A percentile compares a stretch with the other conserved stretches of the same genome.
Conservation (phyloP, 1,284 basidiomycete genomes). For the Trametes polyzona region DNA sequence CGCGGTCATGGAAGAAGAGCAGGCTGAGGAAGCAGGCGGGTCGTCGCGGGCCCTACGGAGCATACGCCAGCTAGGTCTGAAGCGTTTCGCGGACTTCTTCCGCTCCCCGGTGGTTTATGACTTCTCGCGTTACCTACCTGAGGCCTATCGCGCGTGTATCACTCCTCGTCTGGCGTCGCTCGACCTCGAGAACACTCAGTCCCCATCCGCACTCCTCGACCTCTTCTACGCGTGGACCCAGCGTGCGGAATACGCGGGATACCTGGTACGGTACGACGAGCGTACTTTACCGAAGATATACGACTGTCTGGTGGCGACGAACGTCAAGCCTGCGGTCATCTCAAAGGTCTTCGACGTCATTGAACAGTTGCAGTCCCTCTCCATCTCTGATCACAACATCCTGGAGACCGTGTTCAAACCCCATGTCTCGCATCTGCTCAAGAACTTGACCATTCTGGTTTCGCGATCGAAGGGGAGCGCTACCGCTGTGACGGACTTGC, state of each 20-base stretch:
- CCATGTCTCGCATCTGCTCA: slow-evolving; percentile 77
- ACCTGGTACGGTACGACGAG: slow-evolving; percentile 74
- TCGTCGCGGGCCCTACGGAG: slow-evolving; percentile 55
- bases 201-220: slow-evolving; percentile 89
- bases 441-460: slow-evolving; percentile 75
- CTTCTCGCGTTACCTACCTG: slow-evolving; percentile 72
- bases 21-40: slow-evolving; percentile 33
- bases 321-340: slow-evolving; percentile 88
- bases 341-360: slow-evolving; percentile 86
- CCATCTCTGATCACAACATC: slow-evolving; percentile 54
- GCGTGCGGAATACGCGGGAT: slow-evolving; percentile 58
- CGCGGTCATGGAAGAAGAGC: slow-evolving; percentile 41
- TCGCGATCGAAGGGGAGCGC: slow-evolving; percentile 58
- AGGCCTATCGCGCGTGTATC: slow-evolving; percentile 76
- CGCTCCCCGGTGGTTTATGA: slow-evolving; percentile 72
- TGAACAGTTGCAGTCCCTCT: slow-evolving; percentile 70
- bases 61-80: slow-evolving; percentile 84
- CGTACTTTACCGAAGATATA: slow-evolving; percentile 79
- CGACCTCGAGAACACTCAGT: slow-evolving; percentile 88
- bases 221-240: slow-evolving; percentile 84
- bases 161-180: slow-evolving; percentile 81
- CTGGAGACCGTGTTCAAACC: slow-evolving; percentile 70
- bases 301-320: slow-evolving; percentile 79
- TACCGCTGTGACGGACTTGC: slow-evolving; percentile 64
- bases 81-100: slow-evolving; percentile 91